Evolutionary conservation across 2,329 filamentous ascomycete genomes (phyloP).

Genomic region (Sclerotinia trifoliorum): DNA sequence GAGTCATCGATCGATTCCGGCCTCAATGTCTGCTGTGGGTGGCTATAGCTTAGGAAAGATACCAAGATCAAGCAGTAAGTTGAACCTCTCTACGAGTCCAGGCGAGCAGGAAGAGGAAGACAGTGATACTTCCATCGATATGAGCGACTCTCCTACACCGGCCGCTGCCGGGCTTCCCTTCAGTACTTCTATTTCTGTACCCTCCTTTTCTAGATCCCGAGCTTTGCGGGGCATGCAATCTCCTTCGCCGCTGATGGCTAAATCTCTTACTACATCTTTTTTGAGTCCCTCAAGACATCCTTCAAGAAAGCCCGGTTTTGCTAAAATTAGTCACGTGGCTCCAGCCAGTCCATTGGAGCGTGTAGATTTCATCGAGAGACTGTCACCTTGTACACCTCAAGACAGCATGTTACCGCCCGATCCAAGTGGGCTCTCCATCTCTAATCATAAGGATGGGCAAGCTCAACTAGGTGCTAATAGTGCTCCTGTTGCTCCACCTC

Average conservation of each 20-base stretch:
- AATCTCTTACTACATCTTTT: conserved; percentile 38
- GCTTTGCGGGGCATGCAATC: conserved; percentile 38
- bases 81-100: conserved; percentile 37
- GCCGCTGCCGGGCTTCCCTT: conserved; percentile 41
- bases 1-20: conserved; percentile 33
- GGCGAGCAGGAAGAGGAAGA: conserved; percentile 34
- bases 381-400: conserved; percentile 74
- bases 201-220: conserved; percentile 44
- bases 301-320: conserved; percentile 45
- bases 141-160: conserved; percentile 40
- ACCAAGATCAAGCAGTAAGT: conserved; percentile 42
- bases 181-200: conserved; percentile 41
- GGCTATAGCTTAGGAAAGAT: conserved; percentile 33
- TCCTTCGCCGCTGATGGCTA: conserved; percentile 33
- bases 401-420: conserved; percentile 75
- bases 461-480: conserved; percentile 38
- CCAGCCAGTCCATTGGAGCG: conserved; percentile 62
- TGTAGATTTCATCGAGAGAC: conserved; percentile 49
- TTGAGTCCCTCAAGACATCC: conserved; percentile 38
- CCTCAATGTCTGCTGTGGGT: conserved; percentile 34
- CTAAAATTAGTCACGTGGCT: conserved; percentile 53
- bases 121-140: conserved; percentile 37
- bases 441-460: conserved; percentile 50
- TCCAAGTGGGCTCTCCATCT: conserved; percentile 80
- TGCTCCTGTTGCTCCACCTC: conserved; percentile 54